Evolutionary conservation across 495 filamentous ascomycete species (phyloP).

Genomic region (Daldinia grandis): DNA sequence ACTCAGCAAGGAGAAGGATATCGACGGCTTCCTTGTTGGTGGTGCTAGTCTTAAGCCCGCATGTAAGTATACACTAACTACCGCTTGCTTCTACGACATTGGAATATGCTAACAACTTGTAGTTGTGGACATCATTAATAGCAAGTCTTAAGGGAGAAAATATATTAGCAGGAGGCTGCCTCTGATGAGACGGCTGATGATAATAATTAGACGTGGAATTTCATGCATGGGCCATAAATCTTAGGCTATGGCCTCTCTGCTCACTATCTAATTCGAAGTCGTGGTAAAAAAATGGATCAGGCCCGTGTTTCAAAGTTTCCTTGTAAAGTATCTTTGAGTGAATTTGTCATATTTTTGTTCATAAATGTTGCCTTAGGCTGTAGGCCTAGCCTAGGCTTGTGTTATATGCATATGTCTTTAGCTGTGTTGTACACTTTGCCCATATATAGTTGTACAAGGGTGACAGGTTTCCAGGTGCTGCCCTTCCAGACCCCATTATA

Average conservation of each 20-base stretch:
- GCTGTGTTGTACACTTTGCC: slow-evolving; percentile 22
- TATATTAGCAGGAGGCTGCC: background rate
- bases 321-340: background rate
- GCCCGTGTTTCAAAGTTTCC: background rate
- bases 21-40: slow-evolving; percentile 98
- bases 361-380: slow-evolving; percentile 8
- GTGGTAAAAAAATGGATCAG: background rate
- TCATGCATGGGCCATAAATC: slow-evolving; percentile 3
- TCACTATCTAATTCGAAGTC: slow-evolving; percentile 14
- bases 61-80: slow-evolving; percentile 66
- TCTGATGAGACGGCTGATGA: slow-evolving; percentile 3
- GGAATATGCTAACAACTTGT: slow-evolving; percentile 38
- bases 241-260: slow-evolving; percentile 3
- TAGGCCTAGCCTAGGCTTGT: background rate
- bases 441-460: slow-evolving; percentile 21
- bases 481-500: slow-evolving; percentile 38
- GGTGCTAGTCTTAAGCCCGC: slow-evolving; percentile 98
- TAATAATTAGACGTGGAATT: slow-evolving; percentile 2
- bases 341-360: slow-evolving; percentile 16
- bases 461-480: background rate
- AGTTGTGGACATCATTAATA: slow-evolving; percentile 72
- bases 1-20: slow-evolving; percentile 87
- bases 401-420: slow-evolving; percentile 18
- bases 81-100: background rate
- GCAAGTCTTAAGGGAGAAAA: slow-evolving; percentile 50